A percentile compares a stretch with the other conserved stretches of the same genome.
Conservation (phyloP, 2,329 filamentous ascomycete species). For the Albifimbria verrucaria region DNA sequence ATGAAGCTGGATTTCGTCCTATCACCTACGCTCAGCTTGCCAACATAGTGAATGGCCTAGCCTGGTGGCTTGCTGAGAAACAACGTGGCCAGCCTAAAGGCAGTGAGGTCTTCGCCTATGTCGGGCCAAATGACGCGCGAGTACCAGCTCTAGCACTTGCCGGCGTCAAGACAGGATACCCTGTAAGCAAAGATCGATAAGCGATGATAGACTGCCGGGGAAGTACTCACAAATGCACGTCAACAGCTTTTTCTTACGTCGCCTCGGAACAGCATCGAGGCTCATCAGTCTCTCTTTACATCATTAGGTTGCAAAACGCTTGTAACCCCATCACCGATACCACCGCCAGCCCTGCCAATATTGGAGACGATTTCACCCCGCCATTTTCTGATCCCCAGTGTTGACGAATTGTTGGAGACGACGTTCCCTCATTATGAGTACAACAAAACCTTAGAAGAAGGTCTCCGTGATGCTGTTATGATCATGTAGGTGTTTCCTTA, state of each 20-base stretch:
- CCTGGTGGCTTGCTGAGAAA: constrained; percentile 2
- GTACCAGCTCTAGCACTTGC: neutral
- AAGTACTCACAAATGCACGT: no score
- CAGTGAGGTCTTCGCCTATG: neutral
- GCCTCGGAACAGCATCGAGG: neutral
- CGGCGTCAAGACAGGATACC: constrained; percentile 2
- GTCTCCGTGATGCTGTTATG: neutral
- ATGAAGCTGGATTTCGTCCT: neutral
- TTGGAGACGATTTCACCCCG: neutral
- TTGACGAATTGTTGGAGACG: neutral
- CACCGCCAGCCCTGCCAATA: neutral
- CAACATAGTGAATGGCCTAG: constrained; percentile 2
- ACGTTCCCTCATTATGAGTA: neutral
- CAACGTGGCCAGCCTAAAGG: neutral
- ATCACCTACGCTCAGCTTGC: constrained; percentile 3
- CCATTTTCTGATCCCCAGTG: neutral
- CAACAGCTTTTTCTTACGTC: neutral
- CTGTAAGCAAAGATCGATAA: neutral
- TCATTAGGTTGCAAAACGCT: neutral
- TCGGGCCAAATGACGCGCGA: constrained; percentile 3
- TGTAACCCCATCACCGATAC: neutral
- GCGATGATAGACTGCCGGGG: no score
- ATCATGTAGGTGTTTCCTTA: neutral
- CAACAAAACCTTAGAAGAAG: neutral
- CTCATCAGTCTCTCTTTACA: neutral